Evolutionary conservation across 768 basidiomycete genomes (phyloP), one percentile per base, ranked within the genome.

Genomic region (Fomitopsis serialis): DNA sequence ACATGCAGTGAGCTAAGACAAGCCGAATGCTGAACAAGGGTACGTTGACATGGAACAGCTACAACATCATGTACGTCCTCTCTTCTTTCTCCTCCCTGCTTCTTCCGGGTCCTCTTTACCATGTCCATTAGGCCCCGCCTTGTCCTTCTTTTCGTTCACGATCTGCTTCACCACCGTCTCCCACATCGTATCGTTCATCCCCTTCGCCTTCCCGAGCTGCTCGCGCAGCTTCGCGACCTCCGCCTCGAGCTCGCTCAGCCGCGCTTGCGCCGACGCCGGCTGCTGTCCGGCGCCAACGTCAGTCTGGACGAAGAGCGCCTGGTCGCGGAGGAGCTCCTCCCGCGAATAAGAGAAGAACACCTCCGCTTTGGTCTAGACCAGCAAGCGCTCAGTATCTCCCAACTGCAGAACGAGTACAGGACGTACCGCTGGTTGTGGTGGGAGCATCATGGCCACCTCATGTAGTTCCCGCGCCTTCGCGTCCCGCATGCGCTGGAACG

Each of bases 121-220:
- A 22, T 32, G 13, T 17, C 27, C 54, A 25, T 36, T 55, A n/a
- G 57, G 50, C 13, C 40, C 54, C 22, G 54, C 52, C 54, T 54
- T 57, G 42, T 67, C 66, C 45, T 70, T 66, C 11, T 64, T 68
- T 44, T 72, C 70, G n/a, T 68, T 64, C 2, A 87, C 70, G 13
- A 84, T 69, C 43, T 72, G 78, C 58, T 87, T 84, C 25, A 95
- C 87, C 1, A 93, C 80, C 2, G 78, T 81, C 58, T 89, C 87
- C 95, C 95, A 97, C 87, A 97, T 96, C 49, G 79, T 77, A 63
- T 97, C 92, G 61, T 97, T 98, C 54, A 97, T 77, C n/a, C 86
- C 82, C 63, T 93, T 92, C 4, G 95, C 95, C 65, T 83, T 85
- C 24, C 81, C 81, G 6, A 98, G 72, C 56, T 92, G 85, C 44